Base-by-base conservation (phyloP, 2,329 filamentous ascomycete species). In the Aspergillaceae sp. region DNA sequence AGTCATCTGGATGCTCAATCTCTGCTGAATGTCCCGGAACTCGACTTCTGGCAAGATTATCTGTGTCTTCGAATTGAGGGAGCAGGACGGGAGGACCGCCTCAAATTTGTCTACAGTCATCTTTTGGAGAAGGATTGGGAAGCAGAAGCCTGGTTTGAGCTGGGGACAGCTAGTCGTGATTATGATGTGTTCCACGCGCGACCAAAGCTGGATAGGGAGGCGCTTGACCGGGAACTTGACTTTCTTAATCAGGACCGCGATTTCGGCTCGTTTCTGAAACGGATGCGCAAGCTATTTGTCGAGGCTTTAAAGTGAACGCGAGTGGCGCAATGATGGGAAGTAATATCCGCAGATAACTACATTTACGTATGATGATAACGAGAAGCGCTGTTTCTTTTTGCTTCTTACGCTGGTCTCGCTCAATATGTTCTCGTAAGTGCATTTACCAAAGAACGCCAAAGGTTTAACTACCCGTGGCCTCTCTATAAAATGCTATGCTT, bases 1-100 rank as follows among this genome's bases (percentile, higher is more conserved):
- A 77, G 80, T 51, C 82, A 87, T 56, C 74, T 94, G 34, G 87
- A 94, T 58, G 79, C 84, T 2, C 91, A 97, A 70, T 80, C 86
- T 45, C 80, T 88, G 32, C 86, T 91, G 68, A 97, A 98, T 67
- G 79, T 87, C 38, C 92, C 92, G 0, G 92, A 98, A 71, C 76
- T 98, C 40, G 86, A 90, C 56, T 97, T 97, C 64, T 98, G 92
- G 92, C 86, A 94, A 64, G 85, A 84, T 45, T 92, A 91, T 63
- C 73, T 98, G 49, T 90, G 91, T 48, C 67, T 97, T 62, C 76
- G 85, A 50, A 94, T 98, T 60, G 91, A 97, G 62, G 91, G 91
- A 1, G 86, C 87, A 0, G 90, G 87, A 1, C 79, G 80, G 61
- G 83, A 87, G 51, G 90, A 96, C 67, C 78, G 86, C 28, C 74